Evolutionary conservation across 768 basidiomycete species (phyloP), one percentile per base, ranked within the genome.

Genomic region (Kockovaella imperatae): DNA sequence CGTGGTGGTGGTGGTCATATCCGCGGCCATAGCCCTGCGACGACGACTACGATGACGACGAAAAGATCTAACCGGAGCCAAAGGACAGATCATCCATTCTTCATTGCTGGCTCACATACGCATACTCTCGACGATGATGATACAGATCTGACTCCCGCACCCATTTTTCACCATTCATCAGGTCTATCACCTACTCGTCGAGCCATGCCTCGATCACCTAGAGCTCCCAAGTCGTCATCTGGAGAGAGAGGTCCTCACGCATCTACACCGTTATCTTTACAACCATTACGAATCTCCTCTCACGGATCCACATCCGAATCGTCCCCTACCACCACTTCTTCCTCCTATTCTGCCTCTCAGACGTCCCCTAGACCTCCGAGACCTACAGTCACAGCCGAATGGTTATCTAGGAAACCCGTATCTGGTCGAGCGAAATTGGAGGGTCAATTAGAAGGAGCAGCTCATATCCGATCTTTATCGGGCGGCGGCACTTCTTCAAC

Each of bases 101-200:
- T 38, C n/a, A n/a, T n/a, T n/a, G n/a, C n/a, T n/a, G 17, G 7
- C 36, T 21, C 48, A 26, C 47, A 42, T 17, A 52, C 58, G 6
- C 58, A 50, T 10, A 24, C 39, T 7, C 54, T 41, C 31, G 47
- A 47, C 34, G n/a, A n/a, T n/a, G n/a, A n/a, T n/a, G n/a, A n/a
- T n/a, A n/a, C n/a, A n/a, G n/a, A n/a, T n/a, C 39, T 45, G 0
- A 47, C 35, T 18, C 30, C 44, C 5, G 23, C 2, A 26, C 45
- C 17, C 34, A 30, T 20, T 45, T 39, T 7, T 41, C 24, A 50
- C 13, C 56, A 53, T 29, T 52, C 59, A 20, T 56, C 60, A 14
- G 60, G 57, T 1, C 40, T 62, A 17, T 62, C 60, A 3, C 60
- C 60, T 10, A 57, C 60, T 15, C 43, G 60, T 7, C 21, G 57